phyloP scores from a whole-genome alignment of 163 green algal species.

The Scenedesmus sp. region DNA sequence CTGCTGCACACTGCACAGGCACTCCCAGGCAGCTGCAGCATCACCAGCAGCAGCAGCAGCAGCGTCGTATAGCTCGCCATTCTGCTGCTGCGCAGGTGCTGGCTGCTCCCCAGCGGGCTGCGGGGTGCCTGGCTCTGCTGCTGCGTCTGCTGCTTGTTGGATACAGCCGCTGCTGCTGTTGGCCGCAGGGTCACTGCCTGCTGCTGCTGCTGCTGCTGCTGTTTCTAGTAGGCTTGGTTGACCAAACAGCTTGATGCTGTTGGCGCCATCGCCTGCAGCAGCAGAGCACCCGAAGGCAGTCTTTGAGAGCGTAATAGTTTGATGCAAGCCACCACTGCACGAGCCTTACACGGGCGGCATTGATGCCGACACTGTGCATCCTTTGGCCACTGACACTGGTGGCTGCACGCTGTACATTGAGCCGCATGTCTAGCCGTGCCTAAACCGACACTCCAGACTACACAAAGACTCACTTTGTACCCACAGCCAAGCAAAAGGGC shows the following conservation, averaged over 20 bases:
- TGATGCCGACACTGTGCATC: too few species aligned
- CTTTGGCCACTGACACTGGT: too few species aligned
- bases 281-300: background rate
- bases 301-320: too few species aligned
- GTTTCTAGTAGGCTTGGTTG: background rate
- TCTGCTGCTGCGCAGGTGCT: background rate
- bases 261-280: slow-evolving; percentile 73
- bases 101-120: background rate
- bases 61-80: background rate
- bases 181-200: background rate
- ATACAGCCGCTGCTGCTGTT: background rate
- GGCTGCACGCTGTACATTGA: too few species aligned
- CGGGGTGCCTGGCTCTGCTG: too few species aligned
- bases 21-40: slow-evolving; percentile 1
- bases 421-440: too few species aligned
- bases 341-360: too few species aligned
- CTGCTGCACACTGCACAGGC: slow-evolving; percentile 32
- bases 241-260: slow-evolving; percentile 76
- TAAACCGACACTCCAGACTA: too few species aligned
- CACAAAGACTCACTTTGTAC: too few species aligned
- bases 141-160: background rate
- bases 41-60: background rate
- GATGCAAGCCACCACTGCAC: too few species aligned
- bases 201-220: background rate
- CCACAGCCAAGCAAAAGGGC: too few species aligned